A percentile compares a stretch with the other conserved stretches of the same genome.
Evolutionary conservation across 2,329 filamentous ascomycete species (phyloP).

Genomic region (Tolypocladium endophyticum): DNA sequence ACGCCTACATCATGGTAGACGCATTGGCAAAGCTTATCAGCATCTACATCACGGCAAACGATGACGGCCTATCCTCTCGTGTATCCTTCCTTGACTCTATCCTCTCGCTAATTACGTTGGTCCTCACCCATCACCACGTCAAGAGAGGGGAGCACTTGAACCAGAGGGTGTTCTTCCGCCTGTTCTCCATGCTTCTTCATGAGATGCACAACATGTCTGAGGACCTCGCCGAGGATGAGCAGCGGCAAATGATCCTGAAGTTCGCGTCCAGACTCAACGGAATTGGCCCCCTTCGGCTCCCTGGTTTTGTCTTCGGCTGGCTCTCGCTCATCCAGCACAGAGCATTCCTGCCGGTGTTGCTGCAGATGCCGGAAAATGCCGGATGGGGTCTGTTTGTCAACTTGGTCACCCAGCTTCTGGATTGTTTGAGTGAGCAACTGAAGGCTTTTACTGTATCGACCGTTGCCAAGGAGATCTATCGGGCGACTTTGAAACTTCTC

Average conservation of each 20-base stretch:
- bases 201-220: constrained; percentile 54
- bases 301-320: constrained; percentile 81
- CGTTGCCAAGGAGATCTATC: constrained; percentile 73
- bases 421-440: constrained; percentile 68
- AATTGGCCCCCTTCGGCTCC: constrained; percentile 66
- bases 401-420: constrained; percentile 61
- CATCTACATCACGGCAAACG: constrained; percentile 62
- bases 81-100: constrained; percentile 67
- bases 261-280: constrained; percentile 63
- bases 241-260: constrained; percentile 58
- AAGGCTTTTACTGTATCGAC: constrained; percentile 60
- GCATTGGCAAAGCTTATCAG: constrained; percentile 73
- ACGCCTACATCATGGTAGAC: constrained; percentile 57
- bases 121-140: constrained; percentile 77
- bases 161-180: constrained; percentile 80
- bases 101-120: constrained; percentile 64
- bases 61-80: constrained; percentile 53
- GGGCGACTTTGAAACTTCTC: constrained; percentile 71
- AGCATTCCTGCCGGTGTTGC: constrained; percentile 68
- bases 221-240: constrained; percentile 49
- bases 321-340: constrained; percentile 73
- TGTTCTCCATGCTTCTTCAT: constrained; percentile 75
- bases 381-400: constrained; percentile 72
- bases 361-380: constrained; percentile 53
- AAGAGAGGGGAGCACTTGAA: constrained; percentile 74